Evolutionary conservation across 345 rosid species (phyloP).

Genomic region (Eucalyptus curtisii): DNA sequence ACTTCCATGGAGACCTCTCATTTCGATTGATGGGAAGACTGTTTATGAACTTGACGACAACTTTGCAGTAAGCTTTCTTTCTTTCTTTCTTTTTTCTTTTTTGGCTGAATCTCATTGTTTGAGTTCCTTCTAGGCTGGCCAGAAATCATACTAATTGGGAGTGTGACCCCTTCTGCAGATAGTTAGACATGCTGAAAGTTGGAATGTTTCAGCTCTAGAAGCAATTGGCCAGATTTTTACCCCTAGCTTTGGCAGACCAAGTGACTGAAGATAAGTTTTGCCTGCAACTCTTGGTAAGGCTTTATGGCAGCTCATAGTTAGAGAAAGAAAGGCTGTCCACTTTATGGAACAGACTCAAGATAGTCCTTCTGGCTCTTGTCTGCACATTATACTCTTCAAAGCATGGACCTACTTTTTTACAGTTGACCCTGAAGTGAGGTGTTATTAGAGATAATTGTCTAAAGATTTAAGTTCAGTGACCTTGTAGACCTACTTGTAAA

Average conservation of each 20-base stretch:
- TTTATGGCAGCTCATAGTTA: not conserved
- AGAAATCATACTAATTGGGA: not conserved
- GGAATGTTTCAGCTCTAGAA: slow-evolving; percentile 69
- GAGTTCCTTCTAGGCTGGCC: not conserved
- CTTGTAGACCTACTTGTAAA: not conserved
- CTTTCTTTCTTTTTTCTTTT: not conserved
- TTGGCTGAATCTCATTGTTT: not conserved
- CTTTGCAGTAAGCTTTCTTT: slow-evolving; percentile 28
- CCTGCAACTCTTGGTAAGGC: not conserved
- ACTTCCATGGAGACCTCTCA: slow-evolving; percentile 77
- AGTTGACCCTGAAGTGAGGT: not conserved
- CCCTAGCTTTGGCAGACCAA: slow-evolving; percentile 5
- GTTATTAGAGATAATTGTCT: not conserved
- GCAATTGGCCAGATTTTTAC: slow-evolving; percentile 75
- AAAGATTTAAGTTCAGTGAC: not conserved
- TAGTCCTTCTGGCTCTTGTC: not conserved
- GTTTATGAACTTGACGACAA: slow-evolving; percentile 38
- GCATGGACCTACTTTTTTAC: not conserved
- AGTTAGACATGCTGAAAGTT: slow-evolving; percentile 66
- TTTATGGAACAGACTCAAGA: not conserved
- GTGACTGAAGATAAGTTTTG: not conserved
- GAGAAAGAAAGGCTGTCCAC: not conserved
- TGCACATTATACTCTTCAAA: not conserved
- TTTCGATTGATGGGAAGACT: slow-evolving; percentile 53
- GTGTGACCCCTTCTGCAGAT: slow-evolving; percentile 22